phyloP scores from a whole-genome alignment of 495 filamentous ascomycete genomes.

The Ascodesmis nigricans region DNA sequence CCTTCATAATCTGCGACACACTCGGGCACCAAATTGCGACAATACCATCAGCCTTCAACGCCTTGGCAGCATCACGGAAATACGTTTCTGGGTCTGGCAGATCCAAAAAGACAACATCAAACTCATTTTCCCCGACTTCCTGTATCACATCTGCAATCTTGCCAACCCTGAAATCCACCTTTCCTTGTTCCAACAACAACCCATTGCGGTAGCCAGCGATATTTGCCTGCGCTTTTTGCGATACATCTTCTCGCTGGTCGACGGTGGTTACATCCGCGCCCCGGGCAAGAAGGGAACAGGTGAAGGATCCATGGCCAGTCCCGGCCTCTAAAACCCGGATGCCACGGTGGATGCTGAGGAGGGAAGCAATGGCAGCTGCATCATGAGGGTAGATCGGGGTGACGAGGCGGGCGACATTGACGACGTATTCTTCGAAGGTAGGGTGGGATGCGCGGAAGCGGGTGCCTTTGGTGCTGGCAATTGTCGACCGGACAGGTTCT shows the following conservation, averaged over 20 bases:
- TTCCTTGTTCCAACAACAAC: constrained; percentile 23
- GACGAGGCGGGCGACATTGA: constrained; percentile 38
- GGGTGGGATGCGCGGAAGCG: constrained; percentile 37
- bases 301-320: constrained; percentile 57
- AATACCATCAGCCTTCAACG: constrained; percentile 37
- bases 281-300: constrained; percentile 33
- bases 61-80: constrained; percentile 33
- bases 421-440: constrained; percentile 48
- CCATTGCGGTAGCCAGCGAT: constrained; percentile 33
- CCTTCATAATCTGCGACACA: constrained; percentile 49
- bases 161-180: constrained; percentile 1
- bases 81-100: constrained; percentile 38
- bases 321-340: constrained; percentile 55
- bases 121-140: constrained; percentile 2
- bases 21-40: constrained; percentile 51
- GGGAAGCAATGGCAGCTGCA: constrained; percentile 45
- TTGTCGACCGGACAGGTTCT: constrained; percentile 30
- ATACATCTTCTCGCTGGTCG: background rate
- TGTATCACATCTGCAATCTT: background rate
- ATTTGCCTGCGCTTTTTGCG: constrained; percentile 7
- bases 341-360: constrained; percentile 45
- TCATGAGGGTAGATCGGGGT: constrained; percentile 62
- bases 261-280: background rate
- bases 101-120: constrained; percentile 47
- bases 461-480: constrained; percentile 30